Base-by-base conservation (phyloP, 306 rosid genomes). In the Spatholobus suberectus region DNA sequence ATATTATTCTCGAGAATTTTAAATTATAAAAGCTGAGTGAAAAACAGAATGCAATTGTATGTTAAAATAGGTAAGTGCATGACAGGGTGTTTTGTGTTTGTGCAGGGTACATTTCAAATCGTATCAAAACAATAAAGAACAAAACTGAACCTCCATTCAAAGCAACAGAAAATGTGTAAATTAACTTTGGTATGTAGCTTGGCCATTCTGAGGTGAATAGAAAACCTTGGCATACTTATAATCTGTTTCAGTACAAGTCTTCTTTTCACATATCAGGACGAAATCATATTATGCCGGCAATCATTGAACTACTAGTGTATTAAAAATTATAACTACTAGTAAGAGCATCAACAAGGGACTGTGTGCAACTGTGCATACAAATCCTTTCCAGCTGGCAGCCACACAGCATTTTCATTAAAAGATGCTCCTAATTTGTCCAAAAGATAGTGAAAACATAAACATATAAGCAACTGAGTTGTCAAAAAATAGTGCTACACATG, bases 311-410 rank as follows among this genome's bases (percentile, higher is more conserved):
- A 40, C 24, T 37, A 57, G 57, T 35, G 71, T 59, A 74, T 40
- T 37, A 55, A 71, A 51, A 29, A 54, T n/a, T 62, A 78, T 5
- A 55, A 2, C 66, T 55, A 46, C 27, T 47, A 47, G 72, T 62
- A 73, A 49, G 61, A 51, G 81, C 63, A 78, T 26, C 52, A 70
- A 73, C 32, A 55, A 77, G 76, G 73, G 57, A 65, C 80, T 13
- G 6, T 5, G 18, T 40, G 52, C 52, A 68, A 38, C 1, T 40
- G 73, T 73, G 44, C 80, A 72, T 51, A 40, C 79, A 72, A 61
- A 77, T 52, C 70, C 23, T 72, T 5, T 32, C 18, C 13, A 75
- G 70, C 35, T 7, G 70, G 49, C 29, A 62, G 20, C 73, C 8
- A 61, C 43, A 34, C 27, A 66, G 24, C 29, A 18, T 34, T 40